phyloP scores from a whole-genome alignment of 352 stramenopile species.

The Globisporangium megalacanthum region DNA sequence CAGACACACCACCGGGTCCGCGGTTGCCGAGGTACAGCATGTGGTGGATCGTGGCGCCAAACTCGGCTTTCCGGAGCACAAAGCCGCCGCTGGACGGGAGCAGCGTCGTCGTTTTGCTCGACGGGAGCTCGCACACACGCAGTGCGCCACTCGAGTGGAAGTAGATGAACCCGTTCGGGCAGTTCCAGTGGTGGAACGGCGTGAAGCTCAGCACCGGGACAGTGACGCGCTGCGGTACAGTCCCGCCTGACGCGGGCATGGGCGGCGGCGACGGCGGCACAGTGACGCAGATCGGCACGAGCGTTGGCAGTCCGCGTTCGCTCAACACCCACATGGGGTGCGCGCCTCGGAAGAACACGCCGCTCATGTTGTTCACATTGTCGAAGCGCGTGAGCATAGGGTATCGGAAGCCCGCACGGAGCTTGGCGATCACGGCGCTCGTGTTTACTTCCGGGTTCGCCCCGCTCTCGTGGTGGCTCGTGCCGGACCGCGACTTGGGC shows the following conservation, averaged over 20 bases:
- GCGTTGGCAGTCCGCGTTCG: slow-evolving; percentile 55
- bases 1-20: slow-evolving; percentile 67
- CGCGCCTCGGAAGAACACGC: slow-evolving; percentile 77
- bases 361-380: slow-evolving; percentile 84
- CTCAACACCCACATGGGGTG: slow-evolving; percentile 82
- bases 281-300: slow-evolving; percentile 74
- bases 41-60: slow-evolving; percentile 71
- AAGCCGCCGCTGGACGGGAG: slow-evolving; percentile 66
- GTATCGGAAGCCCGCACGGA: slow-evolving; percentile 77
- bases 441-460: slow-evolving; percentile 60
- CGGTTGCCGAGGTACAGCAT: slow-evolving; percentile 75
- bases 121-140: slow-evolving; percentile 77
- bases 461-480: slow-evolving; percentile 39
- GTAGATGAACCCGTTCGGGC: slow-evolving; percentile 84
- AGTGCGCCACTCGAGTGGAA: slow-evolving; percentile 78
- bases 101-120: slow-evolving; percentile 65
- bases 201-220: slow-evolving; percentile 85
- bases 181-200: slow-evolving; percentile 87
- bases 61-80: slow-evolving; percentile 74
- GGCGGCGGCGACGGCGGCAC: slow-evolving; percentile 17
- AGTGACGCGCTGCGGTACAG: slow-evolving; percentile 34
- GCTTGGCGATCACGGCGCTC: slow-evolving; percentile 59
- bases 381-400: slow-evolving; percentile 79
- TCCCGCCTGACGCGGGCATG: slow-evolving; percentile 11
- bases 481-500: slow-evolving; percentile 41